Base-by-base conservation (phyloP, 495 filamentous ascomycete genomes). In the Penicillium canescens region DNA sequence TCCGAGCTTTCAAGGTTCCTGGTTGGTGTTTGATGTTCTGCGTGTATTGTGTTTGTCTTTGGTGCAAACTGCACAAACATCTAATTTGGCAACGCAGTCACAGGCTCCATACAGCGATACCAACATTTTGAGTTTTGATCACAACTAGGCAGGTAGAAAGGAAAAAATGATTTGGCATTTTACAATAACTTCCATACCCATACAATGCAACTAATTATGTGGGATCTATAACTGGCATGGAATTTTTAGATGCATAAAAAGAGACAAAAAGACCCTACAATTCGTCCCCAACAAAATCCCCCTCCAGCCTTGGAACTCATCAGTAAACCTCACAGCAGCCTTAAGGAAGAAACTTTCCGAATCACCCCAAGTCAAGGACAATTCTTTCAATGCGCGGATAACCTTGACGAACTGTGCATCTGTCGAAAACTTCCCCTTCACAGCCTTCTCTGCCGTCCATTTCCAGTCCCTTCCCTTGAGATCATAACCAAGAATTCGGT, bases 341-440 rank as follows among this genome's bases (percentile, higher is more conserved):
- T 84, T 88, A 42, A 94, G 70, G 65, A 88, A 97, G 52, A 81
- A 88, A 35, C 83, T 70, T 38, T 90, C 85, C 6, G 84, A 79
- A 66, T 97, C 91, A 12, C 89, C 86, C 92, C 94, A 98, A 2
- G 91, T 91, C 56, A 76, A 70, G 0, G 88, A 85, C 14, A 84
- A 82, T 55, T 88, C 87, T 54, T 80, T 86, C 69, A 96, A 84
- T 1, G 88, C 83, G 35, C 90, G 79, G 10, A 93, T 63, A 7
- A 80, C 91, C 80, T 94, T 93, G 10, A 96, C 87, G 66, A 82
- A 96, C 70, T 94, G 89, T 21, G 88, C 81, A 75, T 97, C 90
- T 1, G 81, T 82, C 5, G 81, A 72, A 65, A 82, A 80, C 40
- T 79, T 63, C 10, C 83, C 85, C 23, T 82, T 85, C 7, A 94